Evolutionary conservation across 2,329 filamentous ascomycete genomes (phyloP), one percentile per base, ranked within the genome.

Genomic region (Colletotrichum karsti): DNA sequence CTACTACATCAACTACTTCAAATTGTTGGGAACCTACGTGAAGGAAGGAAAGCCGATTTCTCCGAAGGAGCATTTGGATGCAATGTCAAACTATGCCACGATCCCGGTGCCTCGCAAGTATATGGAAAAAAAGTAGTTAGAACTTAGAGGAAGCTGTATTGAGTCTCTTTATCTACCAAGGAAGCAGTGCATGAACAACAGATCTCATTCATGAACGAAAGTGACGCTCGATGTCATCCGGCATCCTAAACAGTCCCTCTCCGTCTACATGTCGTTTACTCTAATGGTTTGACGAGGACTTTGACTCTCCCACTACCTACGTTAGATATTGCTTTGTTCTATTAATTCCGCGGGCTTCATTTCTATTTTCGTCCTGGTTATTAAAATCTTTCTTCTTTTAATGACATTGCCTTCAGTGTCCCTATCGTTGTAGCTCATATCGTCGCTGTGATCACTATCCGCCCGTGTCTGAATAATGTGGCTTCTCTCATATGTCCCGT

Each of bases 1-100:
- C 0, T 74, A 72, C 65, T 73, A 72, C 39, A 70, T 74, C 50
- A 54, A 54, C 12, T 37, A 54, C 50, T 54, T 54, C 50, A 54
- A 37, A 28, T 35, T 54, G 13, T 20, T 54, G n/a, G 50, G 50
- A 24, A 54, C 50, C 9, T 54, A 54, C 7, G 50, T 37, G 12
- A 30, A 37, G 33, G 50, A 54, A 35, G 50, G 50, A 20, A 54
- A 54, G 30, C 50, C 50, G 20, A 54, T 54, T 35, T 54, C 30
- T 5, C 50, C 50, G 12, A 54, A 54, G 7, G 50, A 54, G 50
- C 50, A 54, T 37, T 30, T 54, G 26, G 50, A 54, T 24, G 50
- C 50, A 22, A 54, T 54, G 50, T 37, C 30, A 35, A 54, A 54
- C 50, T 54, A 37, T 35, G 50, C 50, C 18, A 54, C 50, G 24